Evolutionary conservation across 495 filamentous ascomycete species (phyloP).

Genomic region (Lasiosphaeria miniovina): DNA sequence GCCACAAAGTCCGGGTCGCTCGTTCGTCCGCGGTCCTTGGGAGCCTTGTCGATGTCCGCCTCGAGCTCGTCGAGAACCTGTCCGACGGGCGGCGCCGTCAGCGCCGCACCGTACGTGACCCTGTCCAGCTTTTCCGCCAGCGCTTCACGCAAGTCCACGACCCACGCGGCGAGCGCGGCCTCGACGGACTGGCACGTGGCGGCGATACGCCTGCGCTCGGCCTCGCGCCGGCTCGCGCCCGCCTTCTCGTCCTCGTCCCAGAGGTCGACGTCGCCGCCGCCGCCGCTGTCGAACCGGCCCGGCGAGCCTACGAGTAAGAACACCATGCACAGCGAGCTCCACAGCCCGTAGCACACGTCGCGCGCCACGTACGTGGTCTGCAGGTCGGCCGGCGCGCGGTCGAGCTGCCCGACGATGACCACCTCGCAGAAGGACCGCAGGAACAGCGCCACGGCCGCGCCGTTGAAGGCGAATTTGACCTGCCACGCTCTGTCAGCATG

Average conservation of each 20-base stretch:
- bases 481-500: no score
- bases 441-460: not conserved
- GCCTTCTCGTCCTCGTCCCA: not conserved
- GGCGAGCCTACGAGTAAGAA: not conserved
- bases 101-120: not conserved
- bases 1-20: no score
- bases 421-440: constrained; percentile 1
- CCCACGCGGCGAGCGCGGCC: not conserved
- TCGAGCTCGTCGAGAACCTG: not conserved
- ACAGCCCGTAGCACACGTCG: constrained; percentile 2
- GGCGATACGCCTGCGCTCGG: not conserved
- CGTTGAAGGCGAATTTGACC: not conserved
- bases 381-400: not conserved
- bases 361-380: not conserved
- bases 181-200: not conserved
- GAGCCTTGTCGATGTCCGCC: no score
- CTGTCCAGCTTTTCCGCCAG: not conserved
- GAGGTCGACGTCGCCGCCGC: not conserved
- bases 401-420: not conserved
- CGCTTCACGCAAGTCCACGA: not conserved
- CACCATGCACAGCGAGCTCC: not conserved
- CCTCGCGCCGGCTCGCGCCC: not conserved
- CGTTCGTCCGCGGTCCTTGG: no score
- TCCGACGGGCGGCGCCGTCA: not conserved
- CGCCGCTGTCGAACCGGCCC: not conserved